phyloP scores from a whole-genome alignment of 2,329 filamentous ascomycete species.

The Paracamarosporium sp. region DNA sequence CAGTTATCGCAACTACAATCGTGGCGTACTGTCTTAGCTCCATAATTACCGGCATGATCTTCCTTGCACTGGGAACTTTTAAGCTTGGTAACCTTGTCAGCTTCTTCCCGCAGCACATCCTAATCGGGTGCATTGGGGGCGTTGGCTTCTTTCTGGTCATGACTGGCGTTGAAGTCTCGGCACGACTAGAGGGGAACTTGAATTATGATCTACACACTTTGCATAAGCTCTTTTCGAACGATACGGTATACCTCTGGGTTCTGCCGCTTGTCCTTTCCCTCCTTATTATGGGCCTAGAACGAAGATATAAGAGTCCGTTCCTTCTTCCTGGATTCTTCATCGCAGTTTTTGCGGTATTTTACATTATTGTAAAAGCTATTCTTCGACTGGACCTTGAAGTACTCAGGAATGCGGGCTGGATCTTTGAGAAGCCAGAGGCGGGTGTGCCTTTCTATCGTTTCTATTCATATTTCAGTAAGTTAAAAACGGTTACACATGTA shows the following conservation, averaged over 20 bases:
- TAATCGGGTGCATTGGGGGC: conserved; percentile 96
- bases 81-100: conserved; percentile 90
- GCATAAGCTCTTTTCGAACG: conserved; percentile 72
- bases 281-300: conserved; percentile 76
- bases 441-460: conserved; percentile 97
- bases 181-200: conserved; percentile 83
- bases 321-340: conserved; percentile 89
- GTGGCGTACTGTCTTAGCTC: conserved; percentile 89
- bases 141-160: conserved; percentile 94
- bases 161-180: conserved; percentile 93
- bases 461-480: conserved; percentile 89
- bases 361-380: conserved; percentile 74
- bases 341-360: conserved; percentile 76
- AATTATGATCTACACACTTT: conserved; percentile 81
- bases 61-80: conserved; percentile 88
- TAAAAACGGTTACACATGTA: background rate
- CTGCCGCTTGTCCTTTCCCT: conserved; percentile 80
- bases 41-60: conserved; percentile 87
- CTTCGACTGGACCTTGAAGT: conserved; percentile 70
- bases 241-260: conserved; percentile 83
- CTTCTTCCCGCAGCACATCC: conserved; percentile 94
- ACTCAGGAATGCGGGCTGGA: conserved; percentile 81
- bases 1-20: conserved; percentile 93
- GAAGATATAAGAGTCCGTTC: conserved; percentile 79
- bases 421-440: conserved; percentile 84